phyloP scores from a whole-genome alignment of 73 alveolate genomes.

The Paramecium caudatum region DNA sequence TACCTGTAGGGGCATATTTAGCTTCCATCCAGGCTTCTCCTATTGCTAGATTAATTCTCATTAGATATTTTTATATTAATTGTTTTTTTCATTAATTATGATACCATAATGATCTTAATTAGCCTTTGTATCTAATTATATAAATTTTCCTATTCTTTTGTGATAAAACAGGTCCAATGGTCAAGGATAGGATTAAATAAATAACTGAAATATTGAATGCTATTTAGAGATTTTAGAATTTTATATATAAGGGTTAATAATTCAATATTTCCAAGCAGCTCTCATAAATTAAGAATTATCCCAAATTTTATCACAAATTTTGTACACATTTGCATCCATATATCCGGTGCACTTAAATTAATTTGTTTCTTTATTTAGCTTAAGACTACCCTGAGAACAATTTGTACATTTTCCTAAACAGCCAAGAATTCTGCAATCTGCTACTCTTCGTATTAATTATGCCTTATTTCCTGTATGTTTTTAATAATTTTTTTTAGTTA shows the following conservation, averaged over 20 bases:
- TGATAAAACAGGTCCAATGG: too few species aligned
- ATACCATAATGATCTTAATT: too few species aligned
- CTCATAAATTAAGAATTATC: too few species aligned
- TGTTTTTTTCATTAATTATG: too few species aligned
- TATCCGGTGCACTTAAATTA: slow-evolving; percentile 78
- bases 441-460: slow-evolving; percentile 76
- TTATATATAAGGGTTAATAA: too few species aligned
- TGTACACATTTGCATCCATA: slow-evolving; percentile 78
- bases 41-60: neutral
- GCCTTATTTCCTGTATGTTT: slow-evolving; percentile 78
- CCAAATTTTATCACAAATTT: slow-evolving; percentile 71
- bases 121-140: too few species aligned
- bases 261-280: too few species aligned
- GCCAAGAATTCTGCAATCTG: slow-evolving; percentile 78
- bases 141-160: too few species aligned
- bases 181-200: too few species aligned
- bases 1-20: slow-evolving; percentile 20
- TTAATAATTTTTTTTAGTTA: slow-evolving; percentile 71
- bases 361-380: slow-evolving; percentile 68
- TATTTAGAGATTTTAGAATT: too few species aligned
- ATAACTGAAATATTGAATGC: too few species aligned
- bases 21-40: slow-evolving; percentile 17
- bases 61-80: too few species aligned
- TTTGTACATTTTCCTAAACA: slow-evolving; percentile 76
- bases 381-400: slow-evolving; percentile 80